phyloP scores from a whole-genome alignment of 352 stramenopile species.

The Peronospora belbahrii region DNA sequence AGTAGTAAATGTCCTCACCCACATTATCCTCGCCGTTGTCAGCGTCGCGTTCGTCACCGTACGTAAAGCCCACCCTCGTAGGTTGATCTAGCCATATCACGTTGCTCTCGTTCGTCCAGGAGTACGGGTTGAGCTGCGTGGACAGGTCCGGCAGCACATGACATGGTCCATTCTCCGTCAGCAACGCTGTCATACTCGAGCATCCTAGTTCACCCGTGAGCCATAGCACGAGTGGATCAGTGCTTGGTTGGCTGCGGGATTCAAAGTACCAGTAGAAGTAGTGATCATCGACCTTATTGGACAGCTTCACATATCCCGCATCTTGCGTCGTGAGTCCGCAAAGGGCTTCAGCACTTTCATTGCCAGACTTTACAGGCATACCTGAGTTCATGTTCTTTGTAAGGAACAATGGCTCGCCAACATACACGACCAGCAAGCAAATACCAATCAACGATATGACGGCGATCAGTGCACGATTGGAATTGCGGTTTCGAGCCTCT shows the following conservation, averaged over 20 bases:
- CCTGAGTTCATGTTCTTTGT: too few relatives aligned
- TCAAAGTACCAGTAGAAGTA: slow-evolving; percentile 80
- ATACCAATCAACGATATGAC: slow-evolving; percentile 12
- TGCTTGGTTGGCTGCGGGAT: slow-evolving; percentile 35
- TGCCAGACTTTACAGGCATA: too few relatives aligned
- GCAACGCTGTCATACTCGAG: slow-evolving; percentile 52
- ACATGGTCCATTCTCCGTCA: slow-evolving; percentile 64
- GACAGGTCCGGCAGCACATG: slow-evolving; percentile 39
- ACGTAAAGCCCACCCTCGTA: slow-evolving; percentile 48
- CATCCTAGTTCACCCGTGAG: slow-evolving; percentile 53
- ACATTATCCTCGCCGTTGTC: slow-evolving; percentile 44
- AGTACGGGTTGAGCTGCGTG: slow-evolving; percentile 44
- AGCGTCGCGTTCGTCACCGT: slow-evolving; percentile 27
- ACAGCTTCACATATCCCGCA: slow-evolving; percentile 48
- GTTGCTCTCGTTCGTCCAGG: slow-evolving; percentile 57
- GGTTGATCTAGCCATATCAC: slow-evolving; percentile 69
- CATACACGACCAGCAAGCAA: neutral
- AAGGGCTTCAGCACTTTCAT: slow-evolving; percentile 30
- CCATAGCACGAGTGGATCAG: slow-evolving; percentile 55
- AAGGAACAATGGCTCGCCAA: too few relatives aligned
- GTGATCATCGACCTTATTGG: slow-evolving; percentile 59
- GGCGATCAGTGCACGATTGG: slow-evolving; percentile 12
- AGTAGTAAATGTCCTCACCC: slow-evolving; percentile 62
- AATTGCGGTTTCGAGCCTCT: slow-evolving; percentile 19
- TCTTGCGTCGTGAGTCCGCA: slow-evolving; percentile 50